Percentiles rank a stretch among this genome's conserved stretches.
phyloP scores from a whole-genome alignment of 768 basidiomycete species.

The Mycena haematopus region DNA sequence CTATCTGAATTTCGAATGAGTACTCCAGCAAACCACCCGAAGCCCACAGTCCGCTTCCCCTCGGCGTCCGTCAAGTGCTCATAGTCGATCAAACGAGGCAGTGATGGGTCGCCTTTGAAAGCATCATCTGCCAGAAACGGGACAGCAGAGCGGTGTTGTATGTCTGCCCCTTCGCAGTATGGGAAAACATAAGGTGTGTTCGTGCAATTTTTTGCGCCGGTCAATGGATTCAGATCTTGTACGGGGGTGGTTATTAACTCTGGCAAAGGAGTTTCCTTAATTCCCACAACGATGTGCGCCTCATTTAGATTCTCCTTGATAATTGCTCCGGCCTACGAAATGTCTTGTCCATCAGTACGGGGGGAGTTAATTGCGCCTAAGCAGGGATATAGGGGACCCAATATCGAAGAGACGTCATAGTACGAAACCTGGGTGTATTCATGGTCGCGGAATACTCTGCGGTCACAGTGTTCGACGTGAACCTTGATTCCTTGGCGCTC shows the following conservation, averaged over 20 bases:
- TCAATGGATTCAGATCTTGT: slow-evolving; percentile 8
- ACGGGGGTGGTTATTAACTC: slow-evolving; percentile 61
- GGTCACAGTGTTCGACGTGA: slow-evolving; percentile 76
- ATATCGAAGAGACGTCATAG: neutral
- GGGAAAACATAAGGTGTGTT: slow-evolving; percentile 91
- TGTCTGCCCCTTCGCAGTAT: slow-evolving; percentile 85
- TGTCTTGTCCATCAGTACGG: slow-evolving; percentile 20
- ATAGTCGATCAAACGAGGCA: slow-evolving; percentile 78
- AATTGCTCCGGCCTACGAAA: slow-evolving; percentile 75
- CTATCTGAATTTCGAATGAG: slow-evolving; percentile 29
- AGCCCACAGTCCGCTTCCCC: slow-evolving; percentile 84
- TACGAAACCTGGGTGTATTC: slow-evolving; percentile 74
- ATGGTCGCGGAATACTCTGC: slow-evolving; percentile 70
- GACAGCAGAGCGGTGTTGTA: slow-evolving; percentile 86
- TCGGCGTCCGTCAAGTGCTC: slow-evolving; percentile 72
- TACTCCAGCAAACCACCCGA: slow-evolving; percentile 93
- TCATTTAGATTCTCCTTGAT: slow-evolving; percentile 60
- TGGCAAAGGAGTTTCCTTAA: slow-evolving; percentile 82
- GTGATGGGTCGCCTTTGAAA: slow-evolving; percentile 16
- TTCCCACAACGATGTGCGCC: slow-evolving; percentile 82
- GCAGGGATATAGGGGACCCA: slow-evolving; percentile 1
- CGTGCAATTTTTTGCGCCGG: slow-evolving; percentile 42
- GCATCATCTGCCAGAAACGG: slow-evolving; percentile 48
- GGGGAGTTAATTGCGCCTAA: slow-evolving; percentile 7
- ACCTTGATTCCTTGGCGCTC: slow-evolving; percentile 62